Percentiles rank a stretch among this genome's conserved stretches.
These are phyloP conservation scores for Dendrobium huoshanense DNA, from an alignment of 106 monocot species.

Conservation along the genomic window DNA sequence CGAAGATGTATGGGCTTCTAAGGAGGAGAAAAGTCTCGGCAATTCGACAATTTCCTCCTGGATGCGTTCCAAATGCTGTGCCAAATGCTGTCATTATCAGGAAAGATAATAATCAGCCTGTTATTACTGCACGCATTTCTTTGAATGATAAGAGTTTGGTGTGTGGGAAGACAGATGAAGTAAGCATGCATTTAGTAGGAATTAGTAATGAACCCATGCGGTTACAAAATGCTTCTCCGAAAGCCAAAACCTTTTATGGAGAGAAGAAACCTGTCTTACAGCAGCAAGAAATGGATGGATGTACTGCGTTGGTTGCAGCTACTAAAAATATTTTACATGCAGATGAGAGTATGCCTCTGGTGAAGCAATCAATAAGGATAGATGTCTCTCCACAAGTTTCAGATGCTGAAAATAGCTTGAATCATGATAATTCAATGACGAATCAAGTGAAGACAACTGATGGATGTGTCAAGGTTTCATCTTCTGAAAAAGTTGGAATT, in stretches of 20 bases:
- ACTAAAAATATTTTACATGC: not conserved
- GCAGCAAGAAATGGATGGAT: not conserved
- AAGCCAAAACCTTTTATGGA: not conserved
- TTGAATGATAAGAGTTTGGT: not conserved
- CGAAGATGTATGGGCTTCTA: not conserved
- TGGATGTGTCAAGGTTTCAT: not conserved
- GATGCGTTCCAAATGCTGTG: not conserved
- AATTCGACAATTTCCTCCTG: conserved; percentile 9
- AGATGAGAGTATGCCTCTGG: not conserved
- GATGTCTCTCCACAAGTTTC: not conserved
- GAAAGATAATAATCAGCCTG: not conserved
- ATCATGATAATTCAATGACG: not conserved
- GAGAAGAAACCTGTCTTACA: not conserved
- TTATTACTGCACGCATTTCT: not conserved
- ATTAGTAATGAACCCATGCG: not conserved
- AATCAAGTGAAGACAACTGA: not conserved
- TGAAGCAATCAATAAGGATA: not conserved
- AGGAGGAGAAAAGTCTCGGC: conserved; percentile 7
- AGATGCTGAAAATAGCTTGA: not conserved
- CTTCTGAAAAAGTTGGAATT: not conserved
- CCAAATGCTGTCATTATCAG: not conserved
- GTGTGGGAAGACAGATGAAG: not conserved
- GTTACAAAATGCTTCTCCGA: not conserved
- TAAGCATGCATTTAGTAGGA: not conserved
- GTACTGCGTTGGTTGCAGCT: not conserved